Evolutionary conservation across 2,329 filamentous ascomycete genomes (phyloP).

Genomic region (Botrytis paeoniae): DNA sequence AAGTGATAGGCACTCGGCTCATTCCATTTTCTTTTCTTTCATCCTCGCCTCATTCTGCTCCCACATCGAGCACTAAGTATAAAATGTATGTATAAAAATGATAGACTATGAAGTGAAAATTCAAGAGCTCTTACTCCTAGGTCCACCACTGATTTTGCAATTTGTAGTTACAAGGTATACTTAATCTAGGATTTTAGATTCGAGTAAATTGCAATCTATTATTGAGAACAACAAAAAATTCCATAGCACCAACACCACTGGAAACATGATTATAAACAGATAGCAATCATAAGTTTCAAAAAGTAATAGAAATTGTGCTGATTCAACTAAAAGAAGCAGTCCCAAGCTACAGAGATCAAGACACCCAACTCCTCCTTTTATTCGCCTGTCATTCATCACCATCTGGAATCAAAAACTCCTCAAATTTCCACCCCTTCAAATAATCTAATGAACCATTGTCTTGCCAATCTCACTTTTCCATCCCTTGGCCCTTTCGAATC

Average conservation of each 20-base stretch:
- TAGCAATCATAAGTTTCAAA: not conserved
- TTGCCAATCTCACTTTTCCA: conserved; percentile 90
- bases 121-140: not conserved
- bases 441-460: conserved; percentile 32
- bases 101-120: not conserved
- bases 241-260: not conserved
- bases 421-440: not conserved
- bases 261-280: too few relatives aligned
- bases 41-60: not conserved
- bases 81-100: not conserved
- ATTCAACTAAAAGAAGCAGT: not conserved
- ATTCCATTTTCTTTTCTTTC: not conserved
- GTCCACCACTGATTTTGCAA: not conserved
- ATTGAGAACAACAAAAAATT: not conserved
- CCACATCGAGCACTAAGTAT: accelerated
- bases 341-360: not conserved
- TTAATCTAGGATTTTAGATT: not conserved
- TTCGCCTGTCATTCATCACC: not conserved
- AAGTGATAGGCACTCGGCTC: not conserved
- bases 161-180: not conserved
- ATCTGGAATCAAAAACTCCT: too few relatives aligned
- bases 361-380: not conserved
- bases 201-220: not conserved
- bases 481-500: conserved; percentile 73
- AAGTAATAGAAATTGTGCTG: not conserved